Evolutionary conservation across 2,329 filamentous ascomycete genomes (phyloP), one percentile per base, ranked within the genome.

Genomic region (Paramyrothecium sp.): DNA sequence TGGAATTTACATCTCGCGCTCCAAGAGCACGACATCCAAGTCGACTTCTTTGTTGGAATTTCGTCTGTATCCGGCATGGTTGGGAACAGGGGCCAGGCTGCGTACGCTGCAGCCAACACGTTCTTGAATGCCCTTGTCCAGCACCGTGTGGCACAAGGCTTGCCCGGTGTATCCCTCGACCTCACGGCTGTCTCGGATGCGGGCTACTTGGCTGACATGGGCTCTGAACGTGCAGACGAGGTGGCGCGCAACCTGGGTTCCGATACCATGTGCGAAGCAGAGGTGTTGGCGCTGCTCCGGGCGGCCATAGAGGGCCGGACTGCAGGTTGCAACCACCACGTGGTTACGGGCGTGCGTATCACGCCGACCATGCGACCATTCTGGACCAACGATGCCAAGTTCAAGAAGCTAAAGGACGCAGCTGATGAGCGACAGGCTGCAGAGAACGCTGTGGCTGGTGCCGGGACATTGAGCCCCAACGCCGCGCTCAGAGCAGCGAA

Each of bases 21-120:
- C 17, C 17, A 50, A 4, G 2, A 50, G 13, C 47, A 50, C 47
- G 21, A 50, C 17, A 22, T 22, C 3, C 13, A 19, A 22, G 47
- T 50, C 47, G 47, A 50, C 19, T 50, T 50, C 20, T 50, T 50
- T 13, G 20, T 50, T 16, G 17, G 5, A 22, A 19, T 56, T 3
- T 41, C 41, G 17, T 56, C 55, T 3, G 33, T 51, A 5, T 20
- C 26, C 1, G 51, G 41, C 7, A 22, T 30, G 19, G 11, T 51
- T 4, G 55, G 55, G 3, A 56, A 53, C 46, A 22, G 41, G 5
- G 22, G 23, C 1, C 51, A 53, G 30, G 41, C 55, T 3, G 41
- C 51, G 2, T 56, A 56, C 20, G 20, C 23, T 5, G 51, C 51
- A 11, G 55, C 50, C 41, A 54, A 54, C 17, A 46, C 52, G 16